Percentiles rank a stretch among this genome's conserved stretches.
Evolutionary conservation across 495 filamentous ascomycete species (phyloP).

Genomic region (Hypoxylon lenormandii): DNA sequence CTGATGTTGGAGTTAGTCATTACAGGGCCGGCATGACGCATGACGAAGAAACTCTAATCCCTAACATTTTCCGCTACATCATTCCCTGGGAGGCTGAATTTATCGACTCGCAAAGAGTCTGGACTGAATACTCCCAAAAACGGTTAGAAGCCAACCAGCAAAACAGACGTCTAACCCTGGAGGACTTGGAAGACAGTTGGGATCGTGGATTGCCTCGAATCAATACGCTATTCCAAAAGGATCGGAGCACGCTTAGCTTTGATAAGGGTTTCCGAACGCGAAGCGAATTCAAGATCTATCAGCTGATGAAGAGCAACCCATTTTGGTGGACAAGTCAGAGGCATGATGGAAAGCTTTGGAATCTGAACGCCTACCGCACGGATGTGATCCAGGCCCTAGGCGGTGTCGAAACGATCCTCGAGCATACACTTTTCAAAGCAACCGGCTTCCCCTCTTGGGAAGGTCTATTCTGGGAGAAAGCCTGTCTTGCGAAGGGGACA

Average conservation of each 20-base stretch:
- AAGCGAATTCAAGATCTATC: slow-evolving; percentile 98
- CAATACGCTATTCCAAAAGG: slow-evolving; percentile 99
- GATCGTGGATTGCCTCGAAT: slow-evolving; percentile 97
- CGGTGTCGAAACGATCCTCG: slow-evolving; percentile 99
- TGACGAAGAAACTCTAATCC: slow-evolving; percentile 96
- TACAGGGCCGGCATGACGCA: slow-evolving; percentile 98
- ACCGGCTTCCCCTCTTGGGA: slow-evolving; percentile 99
- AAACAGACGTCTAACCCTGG: slow-evolving; percentile 91
- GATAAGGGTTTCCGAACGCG: slow-evolving; percentile 98
- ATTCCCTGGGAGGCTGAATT: slow-evolving; percentile 99
- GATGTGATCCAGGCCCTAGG: slow-evolving; percentile 98
- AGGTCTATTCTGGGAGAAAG: slow-evolving; percentile 97
- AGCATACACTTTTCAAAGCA: slow-evolving; percentile 98
- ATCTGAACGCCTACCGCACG: slow-evolving; percentile 95
- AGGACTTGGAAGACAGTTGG: slow-evolving; percentile 99
- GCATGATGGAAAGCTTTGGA: slow-evolving; percentile 99
- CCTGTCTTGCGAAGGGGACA: slow-evolving; percentile 53
- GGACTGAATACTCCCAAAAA: slow-evolving; percentile 99
- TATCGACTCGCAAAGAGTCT: slow-evolving; percentile 97
- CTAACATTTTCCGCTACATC: slow-evolving; percentile 99
- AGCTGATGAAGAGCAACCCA: slow-evolving; percentile 99
- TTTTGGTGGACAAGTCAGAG: slow-evolving; percentile 99
- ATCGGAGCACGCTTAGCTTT: slow-evolving; percentile 95
- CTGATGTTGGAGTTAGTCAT: slow-evolving; percentile 95
- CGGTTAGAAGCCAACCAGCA: slow-evolving; percentile 96